These are phyloP conservation scores for Camellia lanceoleosa DNA, from an alignment of 148 eudicot species.

Conservation along the genomic window DNA sequence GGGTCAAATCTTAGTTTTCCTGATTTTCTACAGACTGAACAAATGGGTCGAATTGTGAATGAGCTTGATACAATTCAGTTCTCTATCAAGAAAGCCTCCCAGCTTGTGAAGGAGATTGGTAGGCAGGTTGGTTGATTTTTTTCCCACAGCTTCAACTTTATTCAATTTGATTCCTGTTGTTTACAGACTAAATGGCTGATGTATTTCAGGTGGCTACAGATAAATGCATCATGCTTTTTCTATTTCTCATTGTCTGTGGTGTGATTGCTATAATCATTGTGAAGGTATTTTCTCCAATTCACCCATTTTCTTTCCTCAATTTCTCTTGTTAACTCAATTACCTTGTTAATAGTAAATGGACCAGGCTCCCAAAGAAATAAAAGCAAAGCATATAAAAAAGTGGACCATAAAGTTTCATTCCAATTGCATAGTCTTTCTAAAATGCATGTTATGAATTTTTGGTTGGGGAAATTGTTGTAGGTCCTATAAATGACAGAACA, in stretches of 20 bases:
- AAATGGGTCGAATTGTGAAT: constrained; percentile 94
- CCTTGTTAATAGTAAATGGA: background rate
- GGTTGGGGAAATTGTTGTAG: background rate
- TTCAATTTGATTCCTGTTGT: background rate
- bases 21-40: constrained; percentile 67
- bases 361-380: background rate
- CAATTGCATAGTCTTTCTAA: background rate
- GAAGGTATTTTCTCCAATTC: constrained; percentile 52
- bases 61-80: constrained; percentile 95
- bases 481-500: background rate
- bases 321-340: background rate
- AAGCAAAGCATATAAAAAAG: background rate
- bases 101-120: constrained; percentile 97
- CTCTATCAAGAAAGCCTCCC: constrained; percentile 93
- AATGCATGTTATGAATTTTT: background rate
- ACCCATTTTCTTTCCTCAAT: background rate
- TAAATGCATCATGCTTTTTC: constrained; percentile 95
- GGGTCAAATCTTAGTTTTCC: constrained; percentile 14
- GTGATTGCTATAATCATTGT: constrained; percentile 91
- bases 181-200: constrained; percentile 8
- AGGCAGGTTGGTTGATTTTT: constrained; percentile 62
- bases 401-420: background rate
- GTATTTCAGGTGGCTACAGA: constrained; percentile 91
- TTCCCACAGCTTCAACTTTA: background rate
- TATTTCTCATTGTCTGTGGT: constrained; percentile 85